Percentiles rank a stretch among this genome's conserved stretches.
Conservation (phyloP, 2,329 filamentous ascomycete genomes). For the Aspergillus candidus region DNA sequence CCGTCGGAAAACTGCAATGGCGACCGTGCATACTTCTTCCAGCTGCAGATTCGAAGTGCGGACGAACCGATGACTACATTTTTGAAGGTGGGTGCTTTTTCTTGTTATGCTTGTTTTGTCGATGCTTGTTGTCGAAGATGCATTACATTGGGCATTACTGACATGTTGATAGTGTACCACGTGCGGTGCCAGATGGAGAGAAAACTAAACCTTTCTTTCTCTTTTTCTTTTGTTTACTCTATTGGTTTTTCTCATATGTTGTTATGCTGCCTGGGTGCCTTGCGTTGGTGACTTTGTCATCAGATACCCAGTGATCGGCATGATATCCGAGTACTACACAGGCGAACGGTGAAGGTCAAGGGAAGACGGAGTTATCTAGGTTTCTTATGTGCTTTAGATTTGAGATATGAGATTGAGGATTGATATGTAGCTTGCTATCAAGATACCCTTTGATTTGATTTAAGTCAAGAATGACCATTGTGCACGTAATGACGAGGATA, state of each 20-base stretch:
- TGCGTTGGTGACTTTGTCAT: conserved; percentile 1
- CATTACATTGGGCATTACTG: conserved; percentile 12
- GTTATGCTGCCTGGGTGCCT: too few relatives aligned
- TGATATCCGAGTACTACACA: background rate
- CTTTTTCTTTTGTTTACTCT: background rate
- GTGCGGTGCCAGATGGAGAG: conserved; percentile 44
- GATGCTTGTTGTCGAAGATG: conserved; percentile 1
- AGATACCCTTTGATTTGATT: too few relatives aligned
- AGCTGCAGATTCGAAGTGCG: conserved; percentile 94
- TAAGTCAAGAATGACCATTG: too few relatives aligned
- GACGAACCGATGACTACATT: conserved; percentile 99
- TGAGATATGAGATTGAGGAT: too few relatives aligned
- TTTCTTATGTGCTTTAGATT: too few relatives aligned
- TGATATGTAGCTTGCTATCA: too few relatives aligned
- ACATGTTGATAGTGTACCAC: conserved; percentile 37
- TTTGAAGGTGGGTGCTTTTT: conserved; percentile 60
- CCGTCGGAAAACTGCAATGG: conserved; percentile 73
- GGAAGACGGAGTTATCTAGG: too few relatives aligned
- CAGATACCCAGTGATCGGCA: conserved; percentile 8
- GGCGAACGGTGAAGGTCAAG: background rate
- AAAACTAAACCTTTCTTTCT: conserved; percentile 35
- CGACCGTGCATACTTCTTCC: conserved; percentile 83
- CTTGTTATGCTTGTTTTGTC: background rate
- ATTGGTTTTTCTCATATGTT: background rate
- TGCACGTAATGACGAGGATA: too few relatives aligned